phyloP scores from a whole-genome alignment of 2,329 filamentous ascomycete genomes.

The Exophiala sp. region DNA sequence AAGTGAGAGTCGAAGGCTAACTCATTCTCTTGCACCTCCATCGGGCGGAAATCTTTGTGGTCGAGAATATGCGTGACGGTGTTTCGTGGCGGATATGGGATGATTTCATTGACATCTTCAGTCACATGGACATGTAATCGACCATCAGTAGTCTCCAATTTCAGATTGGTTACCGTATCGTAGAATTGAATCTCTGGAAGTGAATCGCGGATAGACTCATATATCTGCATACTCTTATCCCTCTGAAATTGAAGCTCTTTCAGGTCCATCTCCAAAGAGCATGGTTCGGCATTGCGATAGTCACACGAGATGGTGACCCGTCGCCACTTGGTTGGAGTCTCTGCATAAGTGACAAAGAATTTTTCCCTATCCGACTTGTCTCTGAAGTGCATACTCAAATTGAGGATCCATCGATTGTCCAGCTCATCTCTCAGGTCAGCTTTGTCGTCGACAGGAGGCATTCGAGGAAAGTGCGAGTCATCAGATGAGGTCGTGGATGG shows the following conservation, averaged over 20 bases:
- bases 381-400: slow-evolving; percentile 96
- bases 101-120: slow-evolving; percentile 95
- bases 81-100: slow-evolving; percentile 72
- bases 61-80: slow-evolving; percentile 67
- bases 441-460: slow-evolving; percentile 34
- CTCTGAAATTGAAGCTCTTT: slow-evolving; percentile 74
- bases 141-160: slow-evolving; percentile 82
- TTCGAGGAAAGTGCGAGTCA: slow-evolving; percentile 27
- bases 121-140: slow-evolving; percentile 93
- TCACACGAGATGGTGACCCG: slow-evolving; percentile 91
- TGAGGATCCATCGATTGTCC: slow-evolving; percentile 88
- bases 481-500: slow-evolving; percentile 47
- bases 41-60: slow-evolving; percentile 45
- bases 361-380: slow-evolving; percentile 92
- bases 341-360: slow-evolving; percentile 93
- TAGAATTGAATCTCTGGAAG: slow-evolving; percentile 94
- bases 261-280: slow-evolving; percentile 83
- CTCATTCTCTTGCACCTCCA: slow-evolving; percentile 64
- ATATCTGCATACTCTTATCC: slow-evolving; percentile 89
- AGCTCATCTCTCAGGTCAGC: slow-evolving; percentile 69
- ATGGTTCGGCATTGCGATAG: slow-evolving; percentile 74
- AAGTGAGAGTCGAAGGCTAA: slow-evolving; percentile 86
- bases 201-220: slow-evolving; percentile 89
- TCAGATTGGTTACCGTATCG: slow-evolving; percentile 91
- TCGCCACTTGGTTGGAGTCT: slow-evolving; percentile 74